A percentile compares a stretch with the other conserved stretches of the same genome.
Conservation (phyloP, 257 asterid genomes). For the Capsicum rhomboideum region DNA sequence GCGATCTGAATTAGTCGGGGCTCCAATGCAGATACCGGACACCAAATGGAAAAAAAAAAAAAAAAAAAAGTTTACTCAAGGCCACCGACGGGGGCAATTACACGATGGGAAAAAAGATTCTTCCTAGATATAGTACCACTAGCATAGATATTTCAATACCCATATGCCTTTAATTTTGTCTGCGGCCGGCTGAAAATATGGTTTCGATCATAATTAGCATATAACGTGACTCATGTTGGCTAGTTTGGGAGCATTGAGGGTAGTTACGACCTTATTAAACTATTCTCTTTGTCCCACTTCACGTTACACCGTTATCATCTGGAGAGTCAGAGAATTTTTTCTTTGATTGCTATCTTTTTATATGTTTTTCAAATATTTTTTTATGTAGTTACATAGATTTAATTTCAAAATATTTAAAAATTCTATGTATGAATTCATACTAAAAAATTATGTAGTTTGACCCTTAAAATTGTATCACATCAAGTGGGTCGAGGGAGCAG, state of each 20-base stretch:
- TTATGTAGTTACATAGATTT: neutral
- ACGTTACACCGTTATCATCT: neutral
- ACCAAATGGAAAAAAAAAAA: too few relatives aligned
- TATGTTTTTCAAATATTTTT: neutral
- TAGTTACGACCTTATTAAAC: neutral
- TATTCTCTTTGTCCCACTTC: neutral
- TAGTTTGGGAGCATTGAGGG: neutral
- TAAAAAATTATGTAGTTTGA: neutral
- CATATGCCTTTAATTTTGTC: neutral
- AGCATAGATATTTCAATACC: neutral
- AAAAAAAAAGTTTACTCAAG: neutral
- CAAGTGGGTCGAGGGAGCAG: neutral
- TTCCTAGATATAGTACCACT: neutral
- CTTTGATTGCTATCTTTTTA: neutral
- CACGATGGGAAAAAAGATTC: neutral
- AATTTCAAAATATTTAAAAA: neutral
- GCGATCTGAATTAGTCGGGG: too few relatives aligned
- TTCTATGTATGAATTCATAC: neutral
- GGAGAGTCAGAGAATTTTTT: neutral
- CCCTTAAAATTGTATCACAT: neutral
- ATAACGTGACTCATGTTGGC: neutral
- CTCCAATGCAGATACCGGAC: too few relatives aligned
- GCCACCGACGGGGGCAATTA: neutral
- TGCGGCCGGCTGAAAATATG: neutral
- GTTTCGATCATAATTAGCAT: neutral